A percentile compares a stretch with the other conserved stretches of the same genome.
Evolutionary conservation across 257 asterid species (phyloP).

Genomic region (Perilla frutescens): DNA sequence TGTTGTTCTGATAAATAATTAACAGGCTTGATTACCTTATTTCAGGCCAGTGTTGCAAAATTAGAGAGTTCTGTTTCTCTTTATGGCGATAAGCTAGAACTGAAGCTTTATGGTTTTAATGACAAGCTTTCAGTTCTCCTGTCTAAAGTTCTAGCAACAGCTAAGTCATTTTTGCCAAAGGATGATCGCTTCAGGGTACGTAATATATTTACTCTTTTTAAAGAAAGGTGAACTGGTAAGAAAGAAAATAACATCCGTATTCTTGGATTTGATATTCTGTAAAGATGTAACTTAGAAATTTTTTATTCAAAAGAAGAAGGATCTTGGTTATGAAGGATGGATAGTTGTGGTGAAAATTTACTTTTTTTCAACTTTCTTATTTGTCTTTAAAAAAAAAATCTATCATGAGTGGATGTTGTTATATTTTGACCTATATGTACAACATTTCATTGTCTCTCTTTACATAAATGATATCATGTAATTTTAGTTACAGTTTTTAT

Average conservation of each 20-base stretch:
- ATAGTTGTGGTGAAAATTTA: constrained; percentile 24
- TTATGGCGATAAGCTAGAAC: constrained; percentile 90
- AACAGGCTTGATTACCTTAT: constrained; percentile 24
- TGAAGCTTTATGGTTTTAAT: constrained; percentile 93
- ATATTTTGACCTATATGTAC: constrained; percentile 19
- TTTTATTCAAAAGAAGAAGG: constrained; percentile 24
- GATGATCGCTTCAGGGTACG: constrained; percentile 94
- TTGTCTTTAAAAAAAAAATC: constrained; percentile 11
- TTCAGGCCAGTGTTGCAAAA: constrained; percentile 96
- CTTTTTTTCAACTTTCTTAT: constrained; percentile 13
- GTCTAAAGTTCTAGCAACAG: constrained; percentile 70
- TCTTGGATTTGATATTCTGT: constrained; percentile 19
- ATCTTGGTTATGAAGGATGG: constrained; percentile 2
- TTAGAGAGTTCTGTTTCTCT: constrained; percentile 89
- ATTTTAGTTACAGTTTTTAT: not conserved
- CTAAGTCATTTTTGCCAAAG: constrained; percentile 73
- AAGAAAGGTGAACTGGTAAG: constrained; percentile 11
- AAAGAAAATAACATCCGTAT: constrained; percentile 17
- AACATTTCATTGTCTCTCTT: constrained; percentile 15
- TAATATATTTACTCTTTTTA: constrained; percentile 16
- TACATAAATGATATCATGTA: constrained; percentile 6
- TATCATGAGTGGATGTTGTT: constrained; percentile 14
- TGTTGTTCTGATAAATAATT: constrained; percentile 18
- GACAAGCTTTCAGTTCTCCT: constrained; percentile 93
- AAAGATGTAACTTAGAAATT: constrained; percentile 16